phyloP scores from a whole-genome alignment of 2,329 filamentous ascomycete species.

The Clathrospora elynae region DNA sequence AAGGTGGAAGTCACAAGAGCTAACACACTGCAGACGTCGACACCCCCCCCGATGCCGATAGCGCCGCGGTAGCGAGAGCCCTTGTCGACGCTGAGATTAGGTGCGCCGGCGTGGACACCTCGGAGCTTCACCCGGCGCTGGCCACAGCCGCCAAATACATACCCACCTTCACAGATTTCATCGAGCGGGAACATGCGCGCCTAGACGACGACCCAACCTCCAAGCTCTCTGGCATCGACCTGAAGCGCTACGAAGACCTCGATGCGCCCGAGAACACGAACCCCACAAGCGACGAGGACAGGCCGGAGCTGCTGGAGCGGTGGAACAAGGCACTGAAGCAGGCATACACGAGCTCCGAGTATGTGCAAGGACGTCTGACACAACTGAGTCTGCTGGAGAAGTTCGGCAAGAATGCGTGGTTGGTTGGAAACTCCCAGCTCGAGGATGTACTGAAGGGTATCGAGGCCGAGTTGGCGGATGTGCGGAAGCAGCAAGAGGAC shows the following conservation, averaged over 20 bases:
- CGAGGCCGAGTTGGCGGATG: slow-evolving; percentile 74
- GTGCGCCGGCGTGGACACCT: slow-evolving; percentile 50
- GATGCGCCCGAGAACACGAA: slow-evolving; percentile 58
- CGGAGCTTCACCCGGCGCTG: slow-evolving; percentile 63
- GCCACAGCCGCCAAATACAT: slow-evolving; percentile 55
- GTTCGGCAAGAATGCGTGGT: slow-evolving; percentile 89
- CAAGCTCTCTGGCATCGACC: slow-evolving; percentile 69
- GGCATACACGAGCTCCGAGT: slow-evolving; percentile 64
- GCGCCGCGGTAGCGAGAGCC: slow-evolving; percentile 68
- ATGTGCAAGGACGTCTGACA: slow-evolving; percentile 61
- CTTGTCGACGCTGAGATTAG: slow-evolving; percentile 69
- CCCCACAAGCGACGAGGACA: slow-evolving; percentile 46
- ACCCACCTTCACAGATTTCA: slow-evolving; percentile 66
- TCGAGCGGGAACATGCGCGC: slow-evolving; percentile 71
- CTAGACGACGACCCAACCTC: slow-evolving; percentile 59
- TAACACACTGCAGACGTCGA: slow-evolving; percentile 73
- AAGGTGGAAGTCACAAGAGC: slow-evolving; percentile 9
- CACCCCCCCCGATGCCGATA: slow-evolving; percentile 65
- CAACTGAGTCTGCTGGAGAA: slow-evolving; percentile 76
- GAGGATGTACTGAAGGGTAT: slow-evolving; percentile 72
- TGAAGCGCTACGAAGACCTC: slow-evolving; percentile 81
- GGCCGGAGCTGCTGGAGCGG: slow-evolving; percentile 47
- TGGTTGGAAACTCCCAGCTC: slow-evolving; percentile 79
- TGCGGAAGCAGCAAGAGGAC: slow-evolving; percentile 71
- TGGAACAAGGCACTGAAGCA: slow-evolving; percentile 60